Evolutionary conservation across 2,329 filamentous ascomycete species (phyloP).

Genomic region (Sporothrix dimorphospora): DNA sequence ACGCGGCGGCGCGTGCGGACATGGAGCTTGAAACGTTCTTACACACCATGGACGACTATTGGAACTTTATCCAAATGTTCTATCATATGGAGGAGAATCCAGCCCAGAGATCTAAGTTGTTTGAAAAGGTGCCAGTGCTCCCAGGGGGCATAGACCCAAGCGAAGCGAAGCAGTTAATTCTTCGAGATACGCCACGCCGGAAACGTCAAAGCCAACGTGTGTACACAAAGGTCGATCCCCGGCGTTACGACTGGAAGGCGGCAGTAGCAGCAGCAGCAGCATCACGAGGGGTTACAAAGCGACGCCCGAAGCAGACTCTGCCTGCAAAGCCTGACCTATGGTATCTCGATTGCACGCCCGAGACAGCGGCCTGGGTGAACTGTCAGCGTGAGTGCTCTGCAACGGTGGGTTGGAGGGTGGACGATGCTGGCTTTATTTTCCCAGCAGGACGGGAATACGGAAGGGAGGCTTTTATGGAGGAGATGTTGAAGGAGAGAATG

Average conservation of each 20-base stretch:
- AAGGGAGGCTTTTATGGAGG: neutral
- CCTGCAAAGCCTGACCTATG: neutral
- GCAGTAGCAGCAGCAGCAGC: neutral
- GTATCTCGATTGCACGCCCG: neutral
- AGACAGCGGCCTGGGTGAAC: neutral
- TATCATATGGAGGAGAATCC: neutral
- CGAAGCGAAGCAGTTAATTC: neutral
- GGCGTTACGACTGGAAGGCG: conserved; percentile 11
- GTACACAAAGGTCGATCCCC: neutral
- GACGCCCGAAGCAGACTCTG: neutral
- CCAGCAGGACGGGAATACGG: neutral
- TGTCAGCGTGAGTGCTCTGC: neutral
- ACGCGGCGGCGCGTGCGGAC: neutral
- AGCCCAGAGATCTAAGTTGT: neutral
- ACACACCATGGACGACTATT: neutral
- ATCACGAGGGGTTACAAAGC: neutral
- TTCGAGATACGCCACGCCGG: conserved; percentile 15
- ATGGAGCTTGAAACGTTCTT: neutral
- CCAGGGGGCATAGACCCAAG: neutral
- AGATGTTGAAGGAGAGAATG: neutral
- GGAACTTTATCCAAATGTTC: neutral
- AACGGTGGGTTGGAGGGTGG: neutral
- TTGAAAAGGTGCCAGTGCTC: neutral
- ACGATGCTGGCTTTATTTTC: conserved; percentile 13
- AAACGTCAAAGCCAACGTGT: neutral